Evolutionary conservation across 2,329 filamentous ascomycete genomes (phyloP).

Genomic region (Drechmeria coniospora): DNA sequence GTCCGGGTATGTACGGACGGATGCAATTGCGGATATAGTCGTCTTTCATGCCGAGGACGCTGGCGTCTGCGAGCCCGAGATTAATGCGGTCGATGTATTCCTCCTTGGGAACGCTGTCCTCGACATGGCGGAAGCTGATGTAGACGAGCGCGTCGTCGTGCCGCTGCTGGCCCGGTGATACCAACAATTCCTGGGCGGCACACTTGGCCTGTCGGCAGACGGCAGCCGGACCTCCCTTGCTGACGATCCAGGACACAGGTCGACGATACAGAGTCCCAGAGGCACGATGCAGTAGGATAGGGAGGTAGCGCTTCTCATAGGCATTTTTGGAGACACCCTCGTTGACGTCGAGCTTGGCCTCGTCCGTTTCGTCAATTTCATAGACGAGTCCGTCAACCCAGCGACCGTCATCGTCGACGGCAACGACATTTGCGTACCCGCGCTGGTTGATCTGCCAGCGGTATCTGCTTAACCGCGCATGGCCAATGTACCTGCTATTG

Average conservation of each 20-base stretch:
- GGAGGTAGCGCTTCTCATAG: slow-evolving; percentile 20
- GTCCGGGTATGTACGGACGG: slow-evolving; percentile 18
- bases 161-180: slow-evolving; percentile 9
- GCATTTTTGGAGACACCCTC: slow-evolving; percentile 24
- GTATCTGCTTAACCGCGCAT: slow-evolving; percentile 21
- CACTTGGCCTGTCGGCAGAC: slow-evolving; percentile 10
- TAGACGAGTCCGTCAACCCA: slow-evolving; percentile 27
- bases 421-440: slow-evolving; percentile 28
- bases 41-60: slow-evolving; percentile 16
- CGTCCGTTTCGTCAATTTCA: slow-evolving; percentile 20
- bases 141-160: slow-evolving; percentile 23
- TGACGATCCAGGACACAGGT: slow-evolving; percentile 21
- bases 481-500: slow-evolving; percentile 22
- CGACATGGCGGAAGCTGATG: slow-evolving; percentile 16
- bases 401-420: slow-evolving; percentile 14
- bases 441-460: slow-evolving; percentile 32
- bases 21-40: slow-evolving; percentile 22
- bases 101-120: slow-evolving; percentile 19
- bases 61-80: slow-evolving; percentile 19
- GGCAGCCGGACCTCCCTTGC: slow-evolving; percentile 17
- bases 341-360: slow-evolving; percentile 22
- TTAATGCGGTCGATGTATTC: slow-evolving; percentile 27
- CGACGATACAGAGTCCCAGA: slow-evolving; percentile 18
- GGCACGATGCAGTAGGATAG: slow-evolving; percentile 17
- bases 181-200: slow-evolving; percentile 4